Conservation (phyloP, 2,329 filamentous ascomycete species). For the Coleophoma cylindrospora region DNA sequence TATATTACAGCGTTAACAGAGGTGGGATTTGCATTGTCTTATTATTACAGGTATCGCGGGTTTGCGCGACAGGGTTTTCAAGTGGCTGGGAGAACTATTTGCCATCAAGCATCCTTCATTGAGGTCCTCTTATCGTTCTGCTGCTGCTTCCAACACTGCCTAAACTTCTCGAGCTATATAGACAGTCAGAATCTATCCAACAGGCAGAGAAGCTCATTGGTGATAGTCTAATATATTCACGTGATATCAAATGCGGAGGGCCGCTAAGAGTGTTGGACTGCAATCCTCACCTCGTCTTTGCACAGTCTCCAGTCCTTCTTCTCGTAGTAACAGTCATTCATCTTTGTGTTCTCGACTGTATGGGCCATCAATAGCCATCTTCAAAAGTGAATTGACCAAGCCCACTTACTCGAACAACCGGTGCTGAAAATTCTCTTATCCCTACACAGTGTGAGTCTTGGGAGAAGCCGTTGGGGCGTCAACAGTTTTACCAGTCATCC, state of each 20-base stretch:
- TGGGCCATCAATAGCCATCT: slow-evolving; percentile 1
- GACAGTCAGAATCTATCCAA: neutral
- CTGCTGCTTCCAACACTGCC: slow-evolving; percentile 85
- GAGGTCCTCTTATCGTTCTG: slow-evolving; percentile 81
- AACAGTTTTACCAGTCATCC: slow-evolving; percentile 74
- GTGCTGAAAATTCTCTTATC: slow-evolving; percentile 98
- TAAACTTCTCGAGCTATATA: slow-evolving; percentile 80
- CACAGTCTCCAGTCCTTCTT: slow-evolving; percentile 95
- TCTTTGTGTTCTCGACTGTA: slow-evolving; percentile 76
- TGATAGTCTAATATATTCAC: slow-evolving; percentile 6
- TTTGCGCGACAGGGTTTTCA: slow-evolving; percentile 9
- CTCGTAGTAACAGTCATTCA: slow-evolving; percentile 94
- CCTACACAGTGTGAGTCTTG: slow-evolving; percentile 46
- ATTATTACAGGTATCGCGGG: neutral
- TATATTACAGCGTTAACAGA: neutral
- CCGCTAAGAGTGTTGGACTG: slow-evolving; percentile 13
- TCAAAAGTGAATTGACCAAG: slow-evolving; percentile 2
- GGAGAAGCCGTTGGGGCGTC: slow-evolving; percentile 6
- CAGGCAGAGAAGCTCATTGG: too few relatives aligned
- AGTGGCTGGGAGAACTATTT: slow-evolving; percentile 3
- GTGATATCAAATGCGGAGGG: slow-evolving; percentile 14
- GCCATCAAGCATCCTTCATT: slow-evolving; percentile 58
- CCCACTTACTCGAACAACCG: slow-evolving; percentile 72
- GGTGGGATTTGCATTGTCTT: neutral
- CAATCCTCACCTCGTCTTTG: slow-evolving; percentile 70